Base-by-base conservation (phyloP, 805 yeast species). In the Suhomyces xylopsoci region DNA sequence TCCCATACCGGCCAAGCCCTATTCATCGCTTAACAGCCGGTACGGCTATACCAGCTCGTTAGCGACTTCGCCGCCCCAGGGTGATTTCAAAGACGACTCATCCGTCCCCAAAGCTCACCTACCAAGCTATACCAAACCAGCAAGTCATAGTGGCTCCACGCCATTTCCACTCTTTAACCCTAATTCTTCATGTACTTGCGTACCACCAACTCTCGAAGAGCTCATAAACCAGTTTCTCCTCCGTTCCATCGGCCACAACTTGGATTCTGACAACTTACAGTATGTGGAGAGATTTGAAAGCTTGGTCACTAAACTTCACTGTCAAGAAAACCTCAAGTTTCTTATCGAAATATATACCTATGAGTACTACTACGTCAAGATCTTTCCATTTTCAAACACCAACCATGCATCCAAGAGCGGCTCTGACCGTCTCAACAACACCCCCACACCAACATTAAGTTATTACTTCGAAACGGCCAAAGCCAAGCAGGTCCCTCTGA, bases 281-380 rank as follows among this genome's bases (percentile, higher is more conserved):
- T 55, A 55, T 20, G 71, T 63, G 30, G 54, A 57, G 9, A 53
- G 61, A 32, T 79, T 79, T 58, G 62, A 64, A 49, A 58, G 64
- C 14, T 74, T 65, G 55, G 64, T 76, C n/a, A 52, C 44, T 14
- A 61, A 66, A n/a, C 63, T 71, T 32, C 82, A 79, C 55, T 74
- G 80, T 58, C 68, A 67, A 49, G 83, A 79, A 60, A 78, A 76
- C 61, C 65, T 79, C 41, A 61, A 68, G 44, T 79, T 79, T 54
- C 61, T 79, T 28, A 67, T 78, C 4, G 77, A 75, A 51, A 76
- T 78, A 15, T 77, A 62, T 60, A 73, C 71, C 48, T 79, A 79
- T 60, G 81, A 79, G 55, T 68, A 72, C 60, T 67, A 67, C 49
- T 76, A 74, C 68, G 77, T 74, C 47, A 55, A 58, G 40, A 50